Conservation (phyloP, 169 alveolate genomes). For the Perkinsus marinus region DNA sequence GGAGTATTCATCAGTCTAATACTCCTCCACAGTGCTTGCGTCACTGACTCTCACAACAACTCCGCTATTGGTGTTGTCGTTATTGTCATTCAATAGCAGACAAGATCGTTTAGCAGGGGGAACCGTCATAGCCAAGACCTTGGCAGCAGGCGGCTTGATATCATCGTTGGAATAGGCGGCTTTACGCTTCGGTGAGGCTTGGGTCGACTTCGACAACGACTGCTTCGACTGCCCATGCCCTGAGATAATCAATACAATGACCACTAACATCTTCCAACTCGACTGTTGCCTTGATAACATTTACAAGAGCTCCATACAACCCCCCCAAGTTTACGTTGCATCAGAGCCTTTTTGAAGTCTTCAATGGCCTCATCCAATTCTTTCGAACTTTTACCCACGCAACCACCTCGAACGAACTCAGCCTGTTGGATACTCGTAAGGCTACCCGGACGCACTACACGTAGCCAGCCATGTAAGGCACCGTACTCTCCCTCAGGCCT, state of each 20-base stretch:
- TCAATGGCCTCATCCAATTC: background rate
- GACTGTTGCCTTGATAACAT: no score
- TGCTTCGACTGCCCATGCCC: background rate
- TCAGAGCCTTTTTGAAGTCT: background rate
- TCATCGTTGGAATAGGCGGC: background rate
- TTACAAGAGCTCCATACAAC: background rate
- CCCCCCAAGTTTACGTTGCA: background rate
- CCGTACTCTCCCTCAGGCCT: background rate
- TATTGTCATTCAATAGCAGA: background rate
- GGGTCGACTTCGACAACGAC: background rate
- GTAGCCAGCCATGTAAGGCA: background rate
- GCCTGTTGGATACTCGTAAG: background rate
- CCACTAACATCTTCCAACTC: no score
- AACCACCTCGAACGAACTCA: background rate
- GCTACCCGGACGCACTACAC: background rate
- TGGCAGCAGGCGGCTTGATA: background rate
- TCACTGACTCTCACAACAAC: background rate
- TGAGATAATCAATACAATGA: background rate
- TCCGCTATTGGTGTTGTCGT: background rate
- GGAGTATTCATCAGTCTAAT: background rate
- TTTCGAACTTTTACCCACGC: background rate
- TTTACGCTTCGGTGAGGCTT: background rate
- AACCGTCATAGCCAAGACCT: background rate
- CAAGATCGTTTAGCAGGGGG: background rate
- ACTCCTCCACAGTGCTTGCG: background rate